phyloP scores from a whole-genome alignment of 2,329 filamentous ascomycete genomes.

The Stemphylium lycopersici region DNA sequence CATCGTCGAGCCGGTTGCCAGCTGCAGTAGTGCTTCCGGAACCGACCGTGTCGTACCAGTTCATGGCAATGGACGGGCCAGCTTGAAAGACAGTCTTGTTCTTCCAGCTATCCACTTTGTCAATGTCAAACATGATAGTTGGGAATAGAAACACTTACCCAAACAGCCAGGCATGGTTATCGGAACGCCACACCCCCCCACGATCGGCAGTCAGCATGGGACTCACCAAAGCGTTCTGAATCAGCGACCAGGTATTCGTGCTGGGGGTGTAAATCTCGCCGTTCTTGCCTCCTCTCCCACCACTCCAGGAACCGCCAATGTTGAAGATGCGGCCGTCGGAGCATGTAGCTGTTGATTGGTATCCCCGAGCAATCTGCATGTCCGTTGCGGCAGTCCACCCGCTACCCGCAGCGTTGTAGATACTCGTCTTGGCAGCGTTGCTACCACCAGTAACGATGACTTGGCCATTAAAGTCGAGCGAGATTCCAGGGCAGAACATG shows the following conservation, averaged over 20 bases:
- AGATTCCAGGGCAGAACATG: conserved; percentile 65
- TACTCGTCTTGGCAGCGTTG: conserved; percentile 55
- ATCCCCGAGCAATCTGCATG: conserved; percentile 66
- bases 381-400: conserved; percentile 56
- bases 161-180: conserved; percentile 64
- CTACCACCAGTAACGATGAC: conserved; percentile 63
- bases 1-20: conserved; percentile 52
- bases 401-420: conserved; percentile 49
- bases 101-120: conserved; percentile 47
- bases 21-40: conserved; percentile 52
- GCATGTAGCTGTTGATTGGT: conserved; percentile 58
- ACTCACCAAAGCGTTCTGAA: conserved; percentile 53
- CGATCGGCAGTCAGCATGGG: conserved; percentile 60
- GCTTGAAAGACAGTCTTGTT: conserved; percentile 60
- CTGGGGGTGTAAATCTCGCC: conserved; percentile 57
- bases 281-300: conserved; percentile 58
- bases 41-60: conserved; percentile 61
- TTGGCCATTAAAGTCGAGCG: conserved; percentile 54
- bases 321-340: conserved; percentile 63
- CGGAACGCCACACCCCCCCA: conserved; percentile 53
- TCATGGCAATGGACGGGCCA: conserved; percentile 60
- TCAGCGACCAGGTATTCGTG: conserved; percentile 55
- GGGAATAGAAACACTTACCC: conserved; percentile 15
- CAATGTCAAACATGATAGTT: background rate
- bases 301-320: conserved; percentile 65